Evolutionary conservation across 331 rosid species (phyloP).

Genomic region (Cydonia oblonga): DNA sequence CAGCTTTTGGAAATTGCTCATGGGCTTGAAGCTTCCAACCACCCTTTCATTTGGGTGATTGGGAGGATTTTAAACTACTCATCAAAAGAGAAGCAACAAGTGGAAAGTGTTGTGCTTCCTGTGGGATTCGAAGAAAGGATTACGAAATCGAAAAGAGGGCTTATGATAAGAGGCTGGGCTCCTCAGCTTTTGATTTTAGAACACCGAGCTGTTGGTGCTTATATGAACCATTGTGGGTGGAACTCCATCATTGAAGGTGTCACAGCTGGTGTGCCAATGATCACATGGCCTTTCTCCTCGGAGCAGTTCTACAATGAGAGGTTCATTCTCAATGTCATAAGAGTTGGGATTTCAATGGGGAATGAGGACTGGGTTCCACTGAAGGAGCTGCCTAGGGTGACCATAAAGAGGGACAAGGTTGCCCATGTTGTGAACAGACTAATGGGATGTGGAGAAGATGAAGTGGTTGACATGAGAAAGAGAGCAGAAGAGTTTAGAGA

Average conservation of each 20-base stretch:
- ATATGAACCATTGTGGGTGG: constrained; percentile 23
- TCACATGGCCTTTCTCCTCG: constrained; percentile 23
- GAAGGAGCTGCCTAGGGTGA: neutral
- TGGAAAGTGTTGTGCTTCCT: neutral
- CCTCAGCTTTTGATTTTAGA: constrained; percentile 27
- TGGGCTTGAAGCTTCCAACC: constrained; percentile 35
- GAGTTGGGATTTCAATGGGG: constrained; percentile 16
- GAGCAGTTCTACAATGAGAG: constrained; percentile 29
- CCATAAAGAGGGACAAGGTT: neutral
- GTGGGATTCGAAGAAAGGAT: constrained; percentile 1
- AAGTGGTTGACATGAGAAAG: constrained; percentile 14
- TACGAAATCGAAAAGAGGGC: neutral
- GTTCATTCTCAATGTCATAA: constrained; percentile 9
- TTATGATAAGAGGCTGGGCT: constrained; percentile 15
- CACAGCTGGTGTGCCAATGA: constrained; percentile 24
- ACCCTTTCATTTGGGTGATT: constrained; percentile 35
- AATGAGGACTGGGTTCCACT: constrained; percentile 8
- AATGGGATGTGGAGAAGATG: neutral
- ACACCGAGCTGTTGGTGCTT: constrained; percentile 24
- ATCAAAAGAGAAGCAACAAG: neutral
- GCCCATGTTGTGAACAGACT: constrained; percentile 10
- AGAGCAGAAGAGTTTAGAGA: constrained; percentile 8
- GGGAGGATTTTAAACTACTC: constrained; percentile 4
- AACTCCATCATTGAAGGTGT: constrained; percentile 15
- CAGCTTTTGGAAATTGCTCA: constrained; percentile 36